Base-by-base conservation (phyloP, 495 filamentous ascomycete genomes). In the Aspergillus saccharolyticus region DNA sequence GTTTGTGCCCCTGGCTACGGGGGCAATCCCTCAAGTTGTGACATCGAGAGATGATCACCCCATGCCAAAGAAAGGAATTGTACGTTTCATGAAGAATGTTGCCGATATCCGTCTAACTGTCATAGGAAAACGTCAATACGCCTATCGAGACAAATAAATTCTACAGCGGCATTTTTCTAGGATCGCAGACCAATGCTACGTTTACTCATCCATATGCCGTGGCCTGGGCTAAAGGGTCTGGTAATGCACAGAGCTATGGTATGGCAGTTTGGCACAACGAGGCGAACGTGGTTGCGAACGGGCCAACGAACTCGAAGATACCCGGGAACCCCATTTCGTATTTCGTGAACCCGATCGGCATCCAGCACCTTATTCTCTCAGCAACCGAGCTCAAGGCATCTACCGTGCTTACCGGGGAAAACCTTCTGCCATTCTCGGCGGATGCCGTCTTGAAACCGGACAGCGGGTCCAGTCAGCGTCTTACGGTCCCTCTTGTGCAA, bases 171-270 rank as follows among this genome's bases (percentile, higher is more conserved):
- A 85, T 96, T 60, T 94, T 93, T 64, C 74, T 97, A 2, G 90
- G 86, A 3, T 80, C 70, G 47, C 91, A 96, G 69, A 80, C 74
- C 4, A 80, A 81, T 42, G 78, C 85, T 1, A 81, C 84, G 0
- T 97, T 89, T 78, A 89, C 89, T 1, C 86, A 95, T 67, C 94
- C 94, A 10, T 98, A 96, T 69, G 86, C 88, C 0, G 60, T 96
- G 2, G 71, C 80, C 42, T 96, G 91, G 90, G 77, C 84, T 2
- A 85, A 83, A 63, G 91, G 91, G 2, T 70, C 70, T 44, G 88
- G 89, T 14, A 76, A 75, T 30, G 74, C 84, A 1, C 65, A 72
- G 52, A 93, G 86, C 70, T 96, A 83, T 80, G 91, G 91, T 8
- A 75, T 97, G 70, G 76, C 82, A 9, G 74, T 95, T 28, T 83